Base-by-base conservation (phyloP, 768 basidiomycete genomes). In the Erythrobasidium yunnanense region DNA sequence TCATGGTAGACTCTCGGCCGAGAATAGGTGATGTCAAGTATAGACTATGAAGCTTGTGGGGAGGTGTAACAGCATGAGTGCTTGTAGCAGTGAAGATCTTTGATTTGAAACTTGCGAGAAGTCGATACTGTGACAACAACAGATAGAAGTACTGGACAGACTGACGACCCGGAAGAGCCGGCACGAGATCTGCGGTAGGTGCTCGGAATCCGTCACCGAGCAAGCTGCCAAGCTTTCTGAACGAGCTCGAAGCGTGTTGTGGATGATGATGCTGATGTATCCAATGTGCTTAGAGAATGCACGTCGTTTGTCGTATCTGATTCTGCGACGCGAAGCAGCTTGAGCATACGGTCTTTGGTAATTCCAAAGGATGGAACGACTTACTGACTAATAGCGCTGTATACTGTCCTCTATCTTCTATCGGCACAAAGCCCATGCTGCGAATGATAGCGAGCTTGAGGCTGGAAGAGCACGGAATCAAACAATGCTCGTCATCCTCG, bases 401-500 rank as follows among this genome's bases (percentile, higher is more conserved):
- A 4, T 63, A 49, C 18, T 45, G 2, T 25, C 32, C 32, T 23
- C 49, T 25, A 18, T 63, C 35, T 13, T 58, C 56, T 2, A 58
- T 25, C 13, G 60, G 60, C 42, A 63, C 33, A 49, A 63, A 63
- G 27, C 60, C 60, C 60, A 63, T 27, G 30, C 32, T 33, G 23
- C 60, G 47, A 32, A 49, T 50, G 7, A 63, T 15, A 17, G 32
- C 32, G n/a, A 63, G 30, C 22, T 63, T 63, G 23, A 63, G 30
- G 8, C 60, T 63, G 7, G 2, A n/a, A n/a, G n/a, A n/a, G n/a
- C n/a, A n/a, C n/a, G n/a, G n/a, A n/a, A n/a, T n/a, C n/a, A n/a
- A n/a, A n/a, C n/a, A n/a, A n/a, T n/a, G n/a, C n/a, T n/a, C n/a
- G n/a, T n/a, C n/a, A n/a, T n/a, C n/a, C n/a, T n/a, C n/a, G n/a